Evolutionary conservation across 176 grass and related monocot genomes (phyloP), one percentile per base, ranked within the genome.

Genomic region (Ensete glaucum): DNA sequence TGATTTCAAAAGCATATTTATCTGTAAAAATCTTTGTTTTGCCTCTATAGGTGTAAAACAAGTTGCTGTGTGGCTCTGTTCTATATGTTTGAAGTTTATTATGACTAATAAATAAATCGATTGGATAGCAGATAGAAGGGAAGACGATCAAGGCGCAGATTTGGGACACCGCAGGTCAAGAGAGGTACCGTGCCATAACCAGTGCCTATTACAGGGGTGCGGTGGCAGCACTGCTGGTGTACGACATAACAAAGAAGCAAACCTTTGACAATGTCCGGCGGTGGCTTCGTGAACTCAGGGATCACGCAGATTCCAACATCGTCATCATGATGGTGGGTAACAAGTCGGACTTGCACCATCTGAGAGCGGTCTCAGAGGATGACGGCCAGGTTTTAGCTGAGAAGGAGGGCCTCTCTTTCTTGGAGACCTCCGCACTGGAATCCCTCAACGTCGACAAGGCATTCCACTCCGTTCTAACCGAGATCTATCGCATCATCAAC

Each of bases 161-260:
- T 25, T 73, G 71, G 71, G 71, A 73, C 71, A 73, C 71, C 16
- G 71, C 71, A 26, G 71, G 71, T 12, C 71, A 73, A 54, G 71
- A 73, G 52, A 73, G 71, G 71, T 73, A 73, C 52, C 71, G 71
- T 26, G 71, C 71, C 52, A 73, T 73, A 20, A 55, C 71, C 71
- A 73, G 71, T 16, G 71, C 71, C 9, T 73, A 73, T 24, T 73
- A 73, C 71, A 21, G 71, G 53, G 71, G 71, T 54, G 71, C 71
- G 2, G 71, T 73, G 21, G 71, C 52, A 54, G 71, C 71, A 19
- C 71, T 73, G 14, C 52, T 73, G 1, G 71, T 73, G 52, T 73
- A 73, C 26, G 71, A 73, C 22, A 73, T 73, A 55, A 73, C 71
- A 14, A 73, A 73, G 71, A 73, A 22, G 71, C 71, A 73, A 54